Evolutionary conservation across 805 yeast genomes (phyloP), one percentile per base, ranked within the genome.

Genomic region (Lipomyces mesembrius): DNA sequence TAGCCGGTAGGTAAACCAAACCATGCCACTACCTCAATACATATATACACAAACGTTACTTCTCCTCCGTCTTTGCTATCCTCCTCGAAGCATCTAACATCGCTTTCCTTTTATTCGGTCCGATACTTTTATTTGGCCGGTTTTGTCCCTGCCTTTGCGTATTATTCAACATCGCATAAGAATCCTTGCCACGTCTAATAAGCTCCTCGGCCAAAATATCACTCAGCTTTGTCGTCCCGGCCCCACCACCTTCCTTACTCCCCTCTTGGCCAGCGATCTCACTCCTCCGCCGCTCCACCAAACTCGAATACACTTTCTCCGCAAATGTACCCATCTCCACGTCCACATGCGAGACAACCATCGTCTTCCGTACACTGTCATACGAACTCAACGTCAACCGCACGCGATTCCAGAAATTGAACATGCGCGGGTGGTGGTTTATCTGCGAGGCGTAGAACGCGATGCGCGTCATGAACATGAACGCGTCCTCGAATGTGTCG

Each of bases 351-450:
- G 53, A 63, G 29, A 46, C 53, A 22, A 14, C 14, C 32, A 32
- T 46, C 7, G 53, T n/a, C 2, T 51, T 46, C 12, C 27, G 52
- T 2, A 39, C 25, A 17, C 3, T 51, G 27, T 60, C 59, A 37
- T 51, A 61, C n/a, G 68, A 61, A 5, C 61, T 12, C 34, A 65
- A 57, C 7, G 61, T 27, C 12, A 65, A 54, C n/a, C 63, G 54
- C 34, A 65, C 68, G 17, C 51, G 46, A 37, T 32, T 59, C 63
- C 63, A 65, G 55, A 66, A 66, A 49, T 54, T 62, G 57, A 60
- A 63, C 39, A 66, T 63, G 17, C 69, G 57, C 37, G 69, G 69
- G 49, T 66, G 69, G 39, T 66, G 69, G 20, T 63, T 59, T 39
- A 58, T 57, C 14, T 49, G 22, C 8, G 66, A 60, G 20, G 69